These are phyloP conservation scores for Coniochaeta ligniaria DNA, from an alignment of 2,329 filamentous ascomycete species.

Conservation along the genomic window DNA sequence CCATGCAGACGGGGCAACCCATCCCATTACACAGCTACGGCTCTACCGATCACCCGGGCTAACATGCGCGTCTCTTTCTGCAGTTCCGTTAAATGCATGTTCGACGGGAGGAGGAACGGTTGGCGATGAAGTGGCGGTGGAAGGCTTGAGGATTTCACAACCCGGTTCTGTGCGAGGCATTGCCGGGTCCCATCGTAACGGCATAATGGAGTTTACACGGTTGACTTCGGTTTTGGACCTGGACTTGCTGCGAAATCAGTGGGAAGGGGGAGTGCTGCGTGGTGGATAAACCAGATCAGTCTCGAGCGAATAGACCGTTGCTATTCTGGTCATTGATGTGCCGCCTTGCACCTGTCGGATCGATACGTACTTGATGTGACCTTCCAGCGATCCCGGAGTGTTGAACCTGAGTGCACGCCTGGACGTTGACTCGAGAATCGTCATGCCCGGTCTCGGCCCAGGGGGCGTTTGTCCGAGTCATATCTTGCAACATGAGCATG, in stretches of 20 bases:
- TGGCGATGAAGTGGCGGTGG: neutral
- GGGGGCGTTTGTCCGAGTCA: too few species aligned
- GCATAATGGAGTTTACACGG: constrained; percentile 11
- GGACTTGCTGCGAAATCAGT: constrained; percentile 8
- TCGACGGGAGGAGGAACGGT: neutral
- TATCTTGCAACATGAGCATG: too few species aligned
- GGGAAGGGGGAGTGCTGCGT: constrained; percentile 2
- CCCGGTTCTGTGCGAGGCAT: constrained; percentile 4
- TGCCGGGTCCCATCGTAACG: constrained; percentile 1
- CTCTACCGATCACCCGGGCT: neutral
- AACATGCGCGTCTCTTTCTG: neutral
- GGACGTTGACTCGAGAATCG: too few species aligned
- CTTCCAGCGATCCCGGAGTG: too few species aligned
- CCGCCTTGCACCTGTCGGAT: neutral
- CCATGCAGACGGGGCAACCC: neutral
- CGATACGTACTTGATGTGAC: too few species aligned
- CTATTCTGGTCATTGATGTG: neutral
- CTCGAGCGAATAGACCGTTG: constrained; percentile 1
- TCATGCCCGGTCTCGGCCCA: too few species aligned
- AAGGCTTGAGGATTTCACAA: neutral
- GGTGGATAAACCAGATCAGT: constrained; percentile 1
- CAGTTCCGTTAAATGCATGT: constrained; percentile 1
- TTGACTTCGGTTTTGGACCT: constrained; percentile 7
- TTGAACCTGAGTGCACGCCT: too few species aligned
- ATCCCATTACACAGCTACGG: neutral